Conservation (phyloP, 2,329 filamentous ascomycete species). For the Fonsecaea monophora region DNA sequence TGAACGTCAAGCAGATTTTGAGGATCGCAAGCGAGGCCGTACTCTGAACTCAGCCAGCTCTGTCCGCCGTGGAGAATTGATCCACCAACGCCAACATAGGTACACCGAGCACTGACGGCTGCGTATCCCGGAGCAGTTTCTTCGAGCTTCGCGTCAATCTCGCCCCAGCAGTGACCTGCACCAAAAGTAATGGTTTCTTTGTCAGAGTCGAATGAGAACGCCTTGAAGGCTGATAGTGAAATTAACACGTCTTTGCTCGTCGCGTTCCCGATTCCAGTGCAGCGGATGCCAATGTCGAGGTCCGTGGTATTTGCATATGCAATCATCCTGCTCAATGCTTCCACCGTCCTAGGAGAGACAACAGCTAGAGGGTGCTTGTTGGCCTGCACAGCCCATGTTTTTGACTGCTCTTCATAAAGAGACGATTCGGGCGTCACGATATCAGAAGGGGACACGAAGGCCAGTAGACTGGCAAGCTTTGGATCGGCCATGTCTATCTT, state of each 20-base stretch:
- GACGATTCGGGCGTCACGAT: conserved; percentile 8
- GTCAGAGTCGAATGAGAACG: conserved; percentile 45
- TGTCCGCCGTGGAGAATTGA: conserved; percentile 48
- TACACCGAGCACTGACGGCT: conserved; percentile 47
- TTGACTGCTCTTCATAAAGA: conserved; percentile 37
- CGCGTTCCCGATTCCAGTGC: conserved; percentile 47
- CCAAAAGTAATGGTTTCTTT: conserved; percentile 46
- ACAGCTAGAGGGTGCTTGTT: conserved; percentile 46
- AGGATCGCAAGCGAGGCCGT: conserved; percentile 50
- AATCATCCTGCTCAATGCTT: conserved; percentile 44
- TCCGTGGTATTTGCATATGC: conserved; percentile 43
- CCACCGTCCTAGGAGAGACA: conserved; percentile 43
- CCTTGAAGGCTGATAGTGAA: conserved; percentile 48
- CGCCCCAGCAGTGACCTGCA: conserved; percentile 48
- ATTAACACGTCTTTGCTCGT: conserved; percentile 49
- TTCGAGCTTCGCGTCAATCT: conserved; percentile 48
- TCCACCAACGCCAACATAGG: conserved; percentile 51
- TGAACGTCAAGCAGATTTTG: conserved; percentile 51
- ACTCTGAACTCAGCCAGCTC: conserved; percentile 50
- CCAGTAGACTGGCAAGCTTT: conserved; percentile 4
- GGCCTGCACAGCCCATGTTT: conserved; percentile 46
- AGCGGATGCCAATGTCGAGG: conserved; percentile 50
- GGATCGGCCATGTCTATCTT: neutral
- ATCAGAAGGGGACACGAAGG: conserved; percentile 15
- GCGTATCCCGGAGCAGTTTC: conserved; percentile 45